Base-by-base conservation (phyloP, 257 asterid species). In the Verbascum thapsus region DNA sequence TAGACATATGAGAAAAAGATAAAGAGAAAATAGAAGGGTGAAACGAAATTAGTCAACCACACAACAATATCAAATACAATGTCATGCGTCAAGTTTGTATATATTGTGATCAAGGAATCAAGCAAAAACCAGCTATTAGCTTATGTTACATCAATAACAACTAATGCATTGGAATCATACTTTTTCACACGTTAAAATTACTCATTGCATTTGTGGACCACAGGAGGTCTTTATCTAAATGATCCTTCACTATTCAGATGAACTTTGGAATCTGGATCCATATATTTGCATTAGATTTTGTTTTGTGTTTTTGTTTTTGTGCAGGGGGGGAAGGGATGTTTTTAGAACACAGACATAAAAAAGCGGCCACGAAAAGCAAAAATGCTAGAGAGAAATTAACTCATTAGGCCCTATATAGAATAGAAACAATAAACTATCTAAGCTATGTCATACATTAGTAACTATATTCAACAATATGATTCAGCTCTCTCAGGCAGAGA, bases 351-450 rank as follows among this genome's bases (percentile, higher is more conserved):
- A 26, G 32, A 26, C 32, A 26, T 1, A 26, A 26, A n/a, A n/a
- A n/a, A n/a, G n/a, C n/a, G n/a, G n/a, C n/a, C n/a, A 26, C 32
- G 32, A 60, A 44, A 20, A 47, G 37, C 30, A n/a, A 30, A 18
- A 13, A 52, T 35, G 52, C 45, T 34, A 64, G 66, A 63, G 23
- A 55, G 11, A 66, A 3, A 58, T 23, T 20, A 67, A 47, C 49
- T 47, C 22, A 40, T 59, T 71, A 63, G 53, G 16, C 20, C 20
- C 35, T 10, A 51, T 42, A 48, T 41, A 58, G 17, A 15, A 44
- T 23, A 18, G 40, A 61, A 42, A 17, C 10, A 0, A 8, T 10
- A 53, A 43, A 22, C 8, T 38, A 30, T 61, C 53, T 32, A 52
- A 35, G 43, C n/a, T 6, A 54, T 49, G 42, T 39, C n/a, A n/a